Evolutionary conservation across 2,329 filamentous ascomycete species (phyloP), one percentile per base, ranked within the genome.

Genomic region (Eutypa lata): DNA sequence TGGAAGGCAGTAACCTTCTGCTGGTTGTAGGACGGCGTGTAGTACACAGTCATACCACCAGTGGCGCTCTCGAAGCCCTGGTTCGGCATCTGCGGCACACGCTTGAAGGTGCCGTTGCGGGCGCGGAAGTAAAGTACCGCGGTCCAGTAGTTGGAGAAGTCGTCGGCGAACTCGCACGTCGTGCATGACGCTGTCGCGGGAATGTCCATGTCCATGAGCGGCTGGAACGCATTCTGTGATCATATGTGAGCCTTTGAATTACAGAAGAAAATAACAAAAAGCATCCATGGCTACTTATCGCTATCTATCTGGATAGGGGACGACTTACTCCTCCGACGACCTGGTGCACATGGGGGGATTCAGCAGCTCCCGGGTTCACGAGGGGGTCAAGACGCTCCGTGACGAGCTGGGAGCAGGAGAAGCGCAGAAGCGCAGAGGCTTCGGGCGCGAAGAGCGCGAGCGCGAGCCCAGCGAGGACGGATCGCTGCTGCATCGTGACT

Each of bases 31-130:
- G 61, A 57, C 38, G 65, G 63, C 62, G 65, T 74, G 56, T 76
- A 76, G 63, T 76, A 76, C 22, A 76, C 72, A 2, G 73, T 73
- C 55, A 76, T 71, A 18, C 73, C 73, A 6, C 70, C 72, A 16
- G 69, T 61, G 6, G 70, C 71, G 8, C 56, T 60, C 28, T 67
- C 55, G 49, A 63, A 64, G 0, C 63, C 63, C 8, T 57, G 57
- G 48, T 71, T 69, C 26, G 66, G 65, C 47, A 67, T 62, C 40
- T 70, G 67, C 16, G 67, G 67, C 8, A 72, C 70, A 7, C 69
- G 61, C 55, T 71, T 67, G 53, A 60, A 71, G 5, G 68, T 66
- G 7, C 65, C 65, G 46, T 68, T 68, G 16, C 62, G 57, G 13
- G 64, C 65, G 55, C 60, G 63, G 55, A 69, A 69, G 62, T 68